Percentiles rank a stretch among this genome's conserved stretches.
Evolutionary conservation across 140 eudicot species (phyloP).

Genomic region (Flaveria floridana): DNA sequence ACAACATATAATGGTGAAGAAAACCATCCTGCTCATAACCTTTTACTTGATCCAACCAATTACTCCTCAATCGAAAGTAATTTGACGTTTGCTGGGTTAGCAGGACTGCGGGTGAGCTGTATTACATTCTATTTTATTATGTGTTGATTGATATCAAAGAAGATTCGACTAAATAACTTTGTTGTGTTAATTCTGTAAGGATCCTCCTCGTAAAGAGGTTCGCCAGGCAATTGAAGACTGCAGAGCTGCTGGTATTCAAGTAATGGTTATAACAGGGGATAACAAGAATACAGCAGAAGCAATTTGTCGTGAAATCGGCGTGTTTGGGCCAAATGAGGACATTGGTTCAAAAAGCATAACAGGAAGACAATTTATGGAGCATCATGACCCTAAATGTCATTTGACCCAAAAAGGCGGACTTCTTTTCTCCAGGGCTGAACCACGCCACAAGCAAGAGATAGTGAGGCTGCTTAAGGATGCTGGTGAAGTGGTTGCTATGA

Average conservation of each 20-base stretch:
- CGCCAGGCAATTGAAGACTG: constrained; percentile 88
- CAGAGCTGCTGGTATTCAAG: constrained; percentile 81
- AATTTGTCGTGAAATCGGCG: constrained; percentile 83
- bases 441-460: constrained; percentile 93
- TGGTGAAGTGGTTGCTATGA: constrained; percentile 93
- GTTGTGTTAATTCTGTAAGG: constrained; percentile 36
- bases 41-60: constrained; percentile 61
- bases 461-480: constrained; percentile 76
- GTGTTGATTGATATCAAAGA: too few species aligned
- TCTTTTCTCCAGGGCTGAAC: constrained; percentile 84
- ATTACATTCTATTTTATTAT: too few species aligned
- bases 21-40: constrained; percentile 75
- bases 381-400: constrained; percentile 48
- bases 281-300: constrained; percentile 90
- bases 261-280: constrained; percentile 85
- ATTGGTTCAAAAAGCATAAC: constrained; percentile 59
- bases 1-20: constrained; percentile 70
- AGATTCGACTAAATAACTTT: too few species aligned
- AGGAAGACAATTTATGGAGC: constrained; percentile 77
- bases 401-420: constrained; percentile 73
- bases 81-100: constrained; percentile 64
- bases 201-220: constrained; percentile 83
- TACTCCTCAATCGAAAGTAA: constrained; percentile 68
- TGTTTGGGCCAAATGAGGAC: constrained; percentile 68
- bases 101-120: constrained; percentile 65